Percentiles rank a stretch among this genome's conserved stretches.
These are phyloP conservation scores for Saccharomyces pastorianus DNA, from an alignment of 1,139 yeast species.

Conservation along the genomic window DNA sequence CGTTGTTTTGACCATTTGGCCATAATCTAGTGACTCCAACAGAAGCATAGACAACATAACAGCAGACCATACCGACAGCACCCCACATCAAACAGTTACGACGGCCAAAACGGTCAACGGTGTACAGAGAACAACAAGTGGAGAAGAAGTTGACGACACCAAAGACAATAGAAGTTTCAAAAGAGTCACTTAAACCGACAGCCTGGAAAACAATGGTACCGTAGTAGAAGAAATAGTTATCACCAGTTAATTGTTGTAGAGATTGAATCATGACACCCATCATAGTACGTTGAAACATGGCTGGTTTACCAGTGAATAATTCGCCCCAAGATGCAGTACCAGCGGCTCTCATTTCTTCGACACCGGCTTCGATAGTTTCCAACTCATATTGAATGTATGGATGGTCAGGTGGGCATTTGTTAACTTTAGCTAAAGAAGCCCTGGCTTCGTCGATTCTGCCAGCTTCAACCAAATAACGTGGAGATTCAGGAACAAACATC, in stretches of 20 bases:
- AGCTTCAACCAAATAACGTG: slow-evolving; percentile 54
- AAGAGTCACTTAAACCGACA: slow-evolving; percentile 64
- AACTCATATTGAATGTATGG: slow-evolving; percentile 50
- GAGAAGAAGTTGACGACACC: slow-evolving; percentile 73
- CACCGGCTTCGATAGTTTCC: slow-evolving; percentile 52
- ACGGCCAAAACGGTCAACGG: slow-evolving; percentile 63
- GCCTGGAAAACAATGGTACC: slow-evolving; percentile 70
- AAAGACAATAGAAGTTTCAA: slow-evolving; percentile 62
- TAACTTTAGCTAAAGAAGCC: slow-evolving; percentile 49
- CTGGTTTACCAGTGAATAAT: slow-evolving; percentile 52
- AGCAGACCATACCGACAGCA: slow-evolving; percentile 52
- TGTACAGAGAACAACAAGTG: slow-evolving; percentile 56
- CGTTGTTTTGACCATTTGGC: slow-evolving; percentile 50
- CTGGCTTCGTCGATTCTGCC: slow-evolving; percentile 51
- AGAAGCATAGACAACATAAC: slow-evolving; percentile 57
- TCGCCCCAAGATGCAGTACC: slow-evolving; percentile 64
- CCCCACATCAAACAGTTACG: slow-evolving; percentile 57
- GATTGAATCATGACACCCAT: slow-evolving; percentile 59
- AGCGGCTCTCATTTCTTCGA: slow-evolving; percentile 51
- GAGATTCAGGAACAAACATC: slow-evolving; percentile 67
- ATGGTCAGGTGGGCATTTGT: slow-evolving; percentile 47
- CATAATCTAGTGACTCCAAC: slow-evolving; percentile 59
- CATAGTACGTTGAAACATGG: slow-evolving; percentile 45
- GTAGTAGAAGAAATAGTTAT: slow-evolving; percentile 71
- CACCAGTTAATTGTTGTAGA: slow-evolving; percentile 69